Conservation (phyloP, 1,139 yeast genomes). For the Kodamaea ohmeri region DNA sequence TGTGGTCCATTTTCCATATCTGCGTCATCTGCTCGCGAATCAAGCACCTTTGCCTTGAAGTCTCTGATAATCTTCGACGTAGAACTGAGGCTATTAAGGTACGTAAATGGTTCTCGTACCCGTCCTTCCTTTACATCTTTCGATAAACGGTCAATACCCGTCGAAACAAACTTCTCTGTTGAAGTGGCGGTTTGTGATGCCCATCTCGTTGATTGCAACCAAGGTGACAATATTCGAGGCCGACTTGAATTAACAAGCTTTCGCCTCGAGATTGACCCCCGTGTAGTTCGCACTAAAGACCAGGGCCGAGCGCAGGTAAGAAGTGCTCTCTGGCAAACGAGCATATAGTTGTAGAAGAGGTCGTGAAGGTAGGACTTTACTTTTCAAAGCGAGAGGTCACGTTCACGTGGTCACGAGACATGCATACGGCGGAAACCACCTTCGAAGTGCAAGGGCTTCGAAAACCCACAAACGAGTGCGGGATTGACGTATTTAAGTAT, state of each 20-base stretch:
- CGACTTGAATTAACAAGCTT: too few species aligned
- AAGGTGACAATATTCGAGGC: too few species aligned
- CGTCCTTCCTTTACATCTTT: neutral
- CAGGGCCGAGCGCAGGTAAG: neutral
- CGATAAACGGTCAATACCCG: neutral
- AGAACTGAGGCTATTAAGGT: neutral
- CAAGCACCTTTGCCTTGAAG: neutral
- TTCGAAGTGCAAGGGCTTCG: neutral
- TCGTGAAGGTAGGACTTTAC: neutral
- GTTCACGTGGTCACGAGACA: neutral
- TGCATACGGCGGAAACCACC: neutral
- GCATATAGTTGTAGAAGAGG: neutral
- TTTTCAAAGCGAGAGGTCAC: neutral
- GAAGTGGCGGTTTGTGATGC: neutral
- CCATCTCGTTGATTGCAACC: constrained; percentile 2
- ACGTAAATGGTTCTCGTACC: neutral
- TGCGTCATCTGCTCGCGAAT: too few species aligned
- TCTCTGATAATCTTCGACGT: neutral
- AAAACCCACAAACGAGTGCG: too few species aligned
- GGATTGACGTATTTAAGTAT: too few species aligned
- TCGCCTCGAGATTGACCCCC: too few species aligned
- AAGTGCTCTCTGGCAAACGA: neutral
- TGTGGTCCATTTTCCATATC: neutral
- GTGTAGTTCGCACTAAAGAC: neutral
- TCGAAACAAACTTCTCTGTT: neutral